Conservation (phyloP, 257 asterid genomes). For the Vinca minor region DNA sequence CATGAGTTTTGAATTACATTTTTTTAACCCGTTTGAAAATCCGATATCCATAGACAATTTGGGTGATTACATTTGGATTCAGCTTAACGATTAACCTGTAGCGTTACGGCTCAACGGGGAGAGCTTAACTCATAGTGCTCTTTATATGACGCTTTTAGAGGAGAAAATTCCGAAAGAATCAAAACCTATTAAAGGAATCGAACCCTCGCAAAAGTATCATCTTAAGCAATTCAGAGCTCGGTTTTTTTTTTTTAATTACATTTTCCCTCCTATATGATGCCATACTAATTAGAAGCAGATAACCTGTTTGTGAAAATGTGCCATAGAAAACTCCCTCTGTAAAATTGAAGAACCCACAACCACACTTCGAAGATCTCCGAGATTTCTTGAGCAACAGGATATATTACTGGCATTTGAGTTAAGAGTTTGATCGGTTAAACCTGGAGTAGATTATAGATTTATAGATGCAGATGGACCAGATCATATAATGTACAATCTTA, state of each 20-base stretch:
- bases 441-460: background rate
- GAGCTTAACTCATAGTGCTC: too few relatives aligned
- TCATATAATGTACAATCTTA: constrained; percentile 10
- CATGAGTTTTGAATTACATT: background rate
- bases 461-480: constrained; percentile 10
- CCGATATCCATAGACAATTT: too few relatives aligned
- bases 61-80: too few relatives aligned
- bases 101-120: too few relatives aligned
- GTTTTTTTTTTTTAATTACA: too few relatives aligned
- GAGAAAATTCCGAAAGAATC: too few relatives aligned
- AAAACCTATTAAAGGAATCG: too few relatives aligned
- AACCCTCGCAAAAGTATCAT: too few relatives aligned
- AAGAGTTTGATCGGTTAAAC: background rate
- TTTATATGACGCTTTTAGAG: too few relatives aligned
- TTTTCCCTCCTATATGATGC: background rate
- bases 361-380: constrained; percentile 50
- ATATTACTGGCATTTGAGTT: background rate
- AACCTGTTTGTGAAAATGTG: constrained; percentile 56
- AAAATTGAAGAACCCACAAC: constrained; percentile 15
- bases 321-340: constrained; percentile 24
- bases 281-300: background rate
- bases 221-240: too few relatives aligned
- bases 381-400: constrained; percentile 19
- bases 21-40: too few relatives aligned
- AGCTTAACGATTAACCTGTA: too few relatives aligned